Conservation (phyloP, 768 basidiomycete genomes). For the Chalciporus pseudorubinellus region DNA sequence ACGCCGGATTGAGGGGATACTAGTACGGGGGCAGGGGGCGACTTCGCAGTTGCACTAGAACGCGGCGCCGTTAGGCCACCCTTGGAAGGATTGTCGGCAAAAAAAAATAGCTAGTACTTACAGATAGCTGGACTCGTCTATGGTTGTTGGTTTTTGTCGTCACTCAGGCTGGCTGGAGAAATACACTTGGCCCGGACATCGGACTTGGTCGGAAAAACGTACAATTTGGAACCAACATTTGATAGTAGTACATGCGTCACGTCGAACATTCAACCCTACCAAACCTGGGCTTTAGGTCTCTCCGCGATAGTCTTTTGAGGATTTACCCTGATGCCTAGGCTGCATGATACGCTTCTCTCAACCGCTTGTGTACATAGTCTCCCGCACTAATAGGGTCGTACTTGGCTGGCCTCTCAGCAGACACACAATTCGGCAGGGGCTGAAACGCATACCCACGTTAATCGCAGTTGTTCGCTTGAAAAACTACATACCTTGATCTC, state of each 20-base stretch:
- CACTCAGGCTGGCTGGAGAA: too few relatives aligned
- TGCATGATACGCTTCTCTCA: conserved; percentile 46
- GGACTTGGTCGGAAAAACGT: too few relatives aligned
- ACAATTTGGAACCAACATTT: too few relatives aligned
- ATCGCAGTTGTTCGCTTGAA: neutral
- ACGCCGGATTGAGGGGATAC: conserved; percentile 23
- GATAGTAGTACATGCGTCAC: neutral
- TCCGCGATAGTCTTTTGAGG: too few relatives aligned
- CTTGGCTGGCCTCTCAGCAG: conserved; percentile 53
- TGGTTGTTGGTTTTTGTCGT: too few relatives aligned
- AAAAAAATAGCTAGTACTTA: neutral
- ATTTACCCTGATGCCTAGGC: neutral
- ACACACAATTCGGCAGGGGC: conserved; percentile 49
- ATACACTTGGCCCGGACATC: too few relatives aligned
- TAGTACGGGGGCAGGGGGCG: conserved; percentile 16
- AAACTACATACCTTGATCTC: conserved; percentile 57
- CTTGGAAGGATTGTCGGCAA: neutral
- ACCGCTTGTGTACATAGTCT: conserved; percentile 74
- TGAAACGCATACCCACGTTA: conserved; percentile 3
- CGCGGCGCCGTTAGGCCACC: neutral
- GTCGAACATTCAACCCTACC: too few relatives aligned
- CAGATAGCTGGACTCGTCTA: too few relatives aligned
- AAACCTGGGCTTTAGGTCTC: too few relatives aligned
- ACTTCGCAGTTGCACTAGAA: neutral
- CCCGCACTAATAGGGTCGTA: conserved; percentile 78